Conservation (phyloP, 495 filamentous ascomycete genomes). For the Stereocaulon alpinum region DNA sequence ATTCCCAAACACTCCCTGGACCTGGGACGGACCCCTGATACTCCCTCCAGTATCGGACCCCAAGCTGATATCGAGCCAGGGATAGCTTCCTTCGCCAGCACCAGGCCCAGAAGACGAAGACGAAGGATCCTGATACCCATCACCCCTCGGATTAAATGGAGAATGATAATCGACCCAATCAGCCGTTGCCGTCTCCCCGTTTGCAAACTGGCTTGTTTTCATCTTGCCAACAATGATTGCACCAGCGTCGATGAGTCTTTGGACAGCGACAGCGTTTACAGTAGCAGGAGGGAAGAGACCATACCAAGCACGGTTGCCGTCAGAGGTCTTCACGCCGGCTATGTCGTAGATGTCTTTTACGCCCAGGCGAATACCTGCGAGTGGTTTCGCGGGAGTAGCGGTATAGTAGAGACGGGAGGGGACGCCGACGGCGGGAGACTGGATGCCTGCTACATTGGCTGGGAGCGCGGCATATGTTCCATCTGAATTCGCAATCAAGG, state of each 20-base stretch:
- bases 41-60: constrained; percentile 41
- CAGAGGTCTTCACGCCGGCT: constrained; percentile 41
- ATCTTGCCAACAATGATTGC: constrained; percentile 50
- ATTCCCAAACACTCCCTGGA: constrained; percentile 41
- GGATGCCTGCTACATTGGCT: constrained; percentile 30
- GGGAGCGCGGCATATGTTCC: constrained; percentile 32
- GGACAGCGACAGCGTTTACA: constrained; percentile 37
- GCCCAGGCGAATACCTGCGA: constrained; percentile 43
- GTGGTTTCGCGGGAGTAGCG: constrained; percentile 31
- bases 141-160: constrained; percentile 49
- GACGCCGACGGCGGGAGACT: constrained; percentile 34
- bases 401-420: constrained; percentile 46
- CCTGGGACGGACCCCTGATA: constrained; percentile 38
- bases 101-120: constrained; percentile 40
- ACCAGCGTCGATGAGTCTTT: constrained; percentile 48
- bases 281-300: constrained; percentile 39
- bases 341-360: constrained; percentile 56
- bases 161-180: constrained; percentile 45
- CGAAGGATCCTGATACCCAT: constrained; percentile 43
- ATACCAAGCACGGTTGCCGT: constrained; percentile 47
- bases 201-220: constrained; percentile 50
- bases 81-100: constrained; percentile 39
- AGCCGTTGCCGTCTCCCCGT: constrained; percentile 41
- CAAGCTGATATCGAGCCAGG: constrained; percentile 45
- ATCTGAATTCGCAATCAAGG: constrained; percentile 13